Evolutionary conservation across 768 basidiomycete genomes (phyloP), one percentile per base, ranked within the genome.

Genomic region (Dentipellis fragilis): DNA sequence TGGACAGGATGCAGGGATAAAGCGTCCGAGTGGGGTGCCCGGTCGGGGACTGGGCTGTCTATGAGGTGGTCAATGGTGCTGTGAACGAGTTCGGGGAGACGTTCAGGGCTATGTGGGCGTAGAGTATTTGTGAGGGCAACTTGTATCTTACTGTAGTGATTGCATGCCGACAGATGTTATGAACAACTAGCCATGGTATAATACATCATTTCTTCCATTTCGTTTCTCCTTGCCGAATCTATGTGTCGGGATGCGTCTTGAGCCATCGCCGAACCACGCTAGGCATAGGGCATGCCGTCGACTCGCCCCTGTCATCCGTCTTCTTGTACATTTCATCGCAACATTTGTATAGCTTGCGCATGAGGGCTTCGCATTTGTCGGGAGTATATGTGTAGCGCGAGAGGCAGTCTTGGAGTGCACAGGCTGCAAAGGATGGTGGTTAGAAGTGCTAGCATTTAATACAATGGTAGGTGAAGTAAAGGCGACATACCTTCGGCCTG

Each of bases 341-440:
- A 59, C 87, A 88, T 55, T 63, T 55, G 63, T 88, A 88, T 16
- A 89, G 72, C 21, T 68, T 71, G 51, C 76, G 70, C 19, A 87
- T 63, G 10, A 74, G 64, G 9, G 68, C 63, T 45, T 81, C 71
- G 62, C 87, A 89, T 58, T 75, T 80, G 17, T 85, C 84, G 0
- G 83, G 85, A 2, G 59, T 62, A 62, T 85, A 87, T 0, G 81
- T 84, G 65, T 87, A 77, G 57, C 76, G 80, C 52, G 74, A 75
- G 34, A 88, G 71, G 63, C 87, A 89, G 1, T 70, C 55, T 46
- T 87, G 86, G 3, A 88, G 69, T 19, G 72, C 66, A 63, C 86
- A 88, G 0, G 86, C 86, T 88, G 61, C 17, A 50, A 51, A 52
- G 38, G 34, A 36, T 46, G 3, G 10, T 35, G 23, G 51, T 29